Evolutionary conservation across 1,139 yeast species (phyloP).

Genomic region (Protomyces gravidus): DNA sequence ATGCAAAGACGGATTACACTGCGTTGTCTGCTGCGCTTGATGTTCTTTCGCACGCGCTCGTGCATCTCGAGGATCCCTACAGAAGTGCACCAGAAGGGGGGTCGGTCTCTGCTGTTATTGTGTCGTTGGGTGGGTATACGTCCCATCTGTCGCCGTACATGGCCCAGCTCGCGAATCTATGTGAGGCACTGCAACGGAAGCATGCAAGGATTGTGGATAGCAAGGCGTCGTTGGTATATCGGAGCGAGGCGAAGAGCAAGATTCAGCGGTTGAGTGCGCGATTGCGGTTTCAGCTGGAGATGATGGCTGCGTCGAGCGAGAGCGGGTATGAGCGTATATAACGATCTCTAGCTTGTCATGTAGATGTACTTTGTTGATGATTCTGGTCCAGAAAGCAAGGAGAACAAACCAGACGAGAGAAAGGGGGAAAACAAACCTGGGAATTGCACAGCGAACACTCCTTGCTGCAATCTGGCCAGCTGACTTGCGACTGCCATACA

Average conservation of each 20-base stretch:
- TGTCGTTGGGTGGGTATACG: not conserved
- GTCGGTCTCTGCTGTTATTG: not conserved
- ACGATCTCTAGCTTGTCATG: no score
- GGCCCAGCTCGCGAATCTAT: not conserved
- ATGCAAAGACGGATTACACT: not conserved
- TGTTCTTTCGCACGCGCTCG: not conserved
- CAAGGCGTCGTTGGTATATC: constrained; percentile 21
- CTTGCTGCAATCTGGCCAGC: no score
- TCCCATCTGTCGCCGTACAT: not conserved
- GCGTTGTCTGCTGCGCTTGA: not conserved
- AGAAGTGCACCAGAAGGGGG: not conserved
- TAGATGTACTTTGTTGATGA: no score
- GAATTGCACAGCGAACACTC: no score
- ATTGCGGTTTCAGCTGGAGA: constrained; percentile 4
- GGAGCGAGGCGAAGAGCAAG: constrained; percentile 20
- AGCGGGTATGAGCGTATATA: not conserved
- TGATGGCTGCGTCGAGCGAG: not conserved
- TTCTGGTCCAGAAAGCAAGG: no score
- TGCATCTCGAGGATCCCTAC: not conserved
- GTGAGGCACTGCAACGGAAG: constrained; percentile 2
- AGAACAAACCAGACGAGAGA: no score
- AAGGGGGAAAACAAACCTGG: no score
- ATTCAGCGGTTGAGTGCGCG: constrained; percentile 8
- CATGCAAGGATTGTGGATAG: constrained; percentile 25
- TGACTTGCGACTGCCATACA: no score